Base-by-base conservation (phyloP, 2,329 filamentous ascomycete genomes). In the Chalara sp. region DNA sequence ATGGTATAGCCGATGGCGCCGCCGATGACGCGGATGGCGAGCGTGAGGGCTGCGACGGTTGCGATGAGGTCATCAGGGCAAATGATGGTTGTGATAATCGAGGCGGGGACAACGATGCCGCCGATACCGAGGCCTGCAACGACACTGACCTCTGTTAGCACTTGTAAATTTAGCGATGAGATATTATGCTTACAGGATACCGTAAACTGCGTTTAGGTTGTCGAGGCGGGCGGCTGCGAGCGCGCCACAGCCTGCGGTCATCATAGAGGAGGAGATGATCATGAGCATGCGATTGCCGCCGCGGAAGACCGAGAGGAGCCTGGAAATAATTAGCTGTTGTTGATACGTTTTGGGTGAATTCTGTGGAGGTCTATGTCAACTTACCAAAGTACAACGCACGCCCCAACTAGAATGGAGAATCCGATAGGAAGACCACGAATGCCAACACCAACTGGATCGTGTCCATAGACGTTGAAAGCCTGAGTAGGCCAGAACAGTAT, bases 1-100 rank as follows among this genome's bases (percentile, higher is more conserved):
- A 78, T 70, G n/a, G 76, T 74, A 62, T 82, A 85, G 33, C 80
- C 83, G 53, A 87, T 76, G 10, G 78, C 75, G 32, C 83, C 83
- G 44, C 84, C 84, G 35, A 87, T 75, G 49, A 85, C 81, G 37
- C 84, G 81, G 56, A 87, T 79, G n/a, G 81, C 77, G 37, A 87
- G 75, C 0, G 84, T 86, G 28, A 88, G 70, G 5, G 84, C 82
- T 1, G 83, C 78, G 44, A 86, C 75, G 2, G 84, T 87, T 6
- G 81, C 84, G 55, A 88, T 87, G 5, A 87, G 72, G 49, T 87
- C 83, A 61, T 84, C 80, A 0, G 84, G 83, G 54, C 81, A 86
- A 57, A 86, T 81, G 58, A 87, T 86, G 7, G 81, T 83, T 6
- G 80, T 80, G 51, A 87, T 83, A 57, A 86, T 83, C 1, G 79